Evolutionary conservation across 2,329 filamentous ascomycete genomes (phyloP).

Genomic region (Trichocomaceae sp.): DNA sequence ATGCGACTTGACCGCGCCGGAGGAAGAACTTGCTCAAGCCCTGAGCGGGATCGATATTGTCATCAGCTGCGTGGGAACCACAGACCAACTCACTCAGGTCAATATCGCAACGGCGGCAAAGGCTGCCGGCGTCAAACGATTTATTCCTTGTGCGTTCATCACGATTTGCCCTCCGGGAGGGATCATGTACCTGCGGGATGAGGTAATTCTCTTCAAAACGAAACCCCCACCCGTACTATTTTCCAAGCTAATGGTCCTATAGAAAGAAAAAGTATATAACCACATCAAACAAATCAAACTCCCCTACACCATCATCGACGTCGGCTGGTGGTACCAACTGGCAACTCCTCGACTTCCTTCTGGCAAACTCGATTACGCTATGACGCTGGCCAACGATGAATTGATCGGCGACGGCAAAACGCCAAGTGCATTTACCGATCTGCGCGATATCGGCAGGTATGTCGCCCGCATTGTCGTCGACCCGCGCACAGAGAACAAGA

Average conservation of each 20-base stretch:
- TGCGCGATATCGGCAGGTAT: conserved; percentile 44
- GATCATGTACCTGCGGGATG: conserved; percentile 27
- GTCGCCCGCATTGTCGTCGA: conserved; percentile 45
- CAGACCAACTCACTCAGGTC: conserved; percentile 28
- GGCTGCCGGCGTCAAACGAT: conserved; percentile 40
- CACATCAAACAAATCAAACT: conserved; percentile 40
- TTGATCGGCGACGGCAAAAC: conserved; percentile 17
- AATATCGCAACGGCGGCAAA: conserved; percentile 39
- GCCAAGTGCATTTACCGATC: conserved; percentile 36
- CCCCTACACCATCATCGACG: conserved; percentile 49
- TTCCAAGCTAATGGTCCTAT: neutral
- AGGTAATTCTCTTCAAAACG: conserved; percentile 15
- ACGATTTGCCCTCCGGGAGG: conserved; percentile 35
- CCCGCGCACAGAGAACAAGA: conserved; percentile 43
- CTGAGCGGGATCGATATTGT: conserved; percentile 33
- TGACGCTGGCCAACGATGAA: conserved; percentile 35
- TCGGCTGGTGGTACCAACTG: conserved; percentile 49
- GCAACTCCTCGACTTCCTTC: conserved; percentile 33
- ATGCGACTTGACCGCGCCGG: conserved; percentile 6
- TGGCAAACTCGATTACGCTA: conserved; percentile 33
- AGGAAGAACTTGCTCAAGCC: conserved; percentile 7
- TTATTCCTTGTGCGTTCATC: conserved; percentile 42
- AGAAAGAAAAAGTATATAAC: conserved; percentile 44
- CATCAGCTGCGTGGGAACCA: conserved; percentile 30
- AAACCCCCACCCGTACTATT: no score